Evolutionary conservation across 441 rosid genomes (phyloP).

Genomic region (Euphorbia celastroides): DNA sequence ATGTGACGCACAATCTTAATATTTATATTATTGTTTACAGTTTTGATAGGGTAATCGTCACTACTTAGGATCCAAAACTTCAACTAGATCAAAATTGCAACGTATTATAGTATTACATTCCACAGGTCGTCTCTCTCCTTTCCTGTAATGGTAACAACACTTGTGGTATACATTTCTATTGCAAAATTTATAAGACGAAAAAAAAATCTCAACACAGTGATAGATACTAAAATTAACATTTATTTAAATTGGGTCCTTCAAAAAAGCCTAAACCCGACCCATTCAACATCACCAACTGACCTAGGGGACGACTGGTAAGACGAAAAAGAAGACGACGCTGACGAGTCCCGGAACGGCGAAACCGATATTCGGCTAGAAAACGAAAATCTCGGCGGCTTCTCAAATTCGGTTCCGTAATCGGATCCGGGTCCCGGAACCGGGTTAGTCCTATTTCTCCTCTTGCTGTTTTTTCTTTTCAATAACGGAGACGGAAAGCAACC

Average conservation of each 20-base stretch:
- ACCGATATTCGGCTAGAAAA: slow-evolving; percentile 52
- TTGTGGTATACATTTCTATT: slow-evolving; percentile 2
- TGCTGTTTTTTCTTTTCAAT: slow-evolving; percentile 37
- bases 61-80: no score
- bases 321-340: slow-evolving; percentile 54
- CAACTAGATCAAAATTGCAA: no score
- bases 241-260: slow-evolving; percentile 20
- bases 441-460: slow-evolving; percentile 22
- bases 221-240: neutral
- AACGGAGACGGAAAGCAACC: slow-evolving; percentile 71
- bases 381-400: slow-evolving; percentile 46
- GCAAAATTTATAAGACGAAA: neutral
- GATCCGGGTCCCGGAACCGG: slow-evolving; percentile 20
- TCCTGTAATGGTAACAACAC: slow-evolving; percentile 8
- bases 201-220: neutral
- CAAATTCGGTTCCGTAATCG: slow-evolving; percentile 39
- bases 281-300: slow-evolving; percentile 39
- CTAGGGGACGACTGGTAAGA: slow-evolving; percentile 63
- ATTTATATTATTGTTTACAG: no score
- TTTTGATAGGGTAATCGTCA: no score
- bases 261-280: slow-evolving; percentile 73
- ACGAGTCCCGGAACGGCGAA: slow-evolving; percentile 48
- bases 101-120: no score
- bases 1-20: no score
- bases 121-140: slow-evolving; percentile 11